Evolutionary conservation across 1,139 yeast species (phyloP).

Genomic region (Wickerhamomyces sp.): DNA sequence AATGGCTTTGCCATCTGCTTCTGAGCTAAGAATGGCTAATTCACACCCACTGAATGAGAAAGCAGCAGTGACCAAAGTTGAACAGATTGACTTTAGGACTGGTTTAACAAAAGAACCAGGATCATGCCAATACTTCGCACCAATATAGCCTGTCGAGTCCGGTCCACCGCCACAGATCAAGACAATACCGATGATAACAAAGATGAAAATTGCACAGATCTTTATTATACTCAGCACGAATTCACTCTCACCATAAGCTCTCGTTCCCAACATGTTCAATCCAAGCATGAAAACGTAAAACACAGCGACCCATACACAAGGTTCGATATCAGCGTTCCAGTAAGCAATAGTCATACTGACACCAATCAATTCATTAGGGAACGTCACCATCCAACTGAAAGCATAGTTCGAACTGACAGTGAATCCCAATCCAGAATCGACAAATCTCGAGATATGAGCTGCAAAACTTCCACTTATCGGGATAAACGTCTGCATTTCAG

Average conservation of each 20-base stretch:
- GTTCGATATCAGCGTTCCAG: constrained; percentile 49
- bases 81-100: constrained; percentile 42
- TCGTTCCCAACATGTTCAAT: constrained; percentile 49
- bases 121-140: constrained; percentile 46
- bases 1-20: constrained; percentile 60
- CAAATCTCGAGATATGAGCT: constrained; percentile 47
- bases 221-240: constrained; percentile 47
- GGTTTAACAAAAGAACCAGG: constrained; percentile 56
- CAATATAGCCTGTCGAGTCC: constrained; percentile 40
- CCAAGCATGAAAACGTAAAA: constrained; percentile 51
- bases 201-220: constrained; percentile 50
- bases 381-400: constrained; percentile 59
- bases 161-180: constrained; percentile 52
- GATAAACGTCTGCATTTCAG: constrained; percentile 54
- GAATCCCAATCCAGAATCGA: constrained; percentile 63
- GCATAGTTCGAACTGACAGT: constrained; percentile 77
- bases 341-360: constrained; percentile 58
- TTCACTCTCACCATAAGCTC: constrained; percentile 62
- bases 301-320: constrained; percentile 61
- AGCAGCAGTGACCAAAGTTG: constrained; percentile 46
- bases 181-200: constrained; percentile 56
- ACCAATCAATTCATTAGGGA: constrained; percentile 68
- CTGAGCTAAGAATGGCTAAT: constrained; percentile 78
- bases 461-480: constrained; percentile 46
- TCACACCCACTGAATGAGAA: constrained; percentile 57